A percentile compares a stretch with the other conserved stretches of the same genome.
Evolutionary conservation across 768 basidiomycete species (phyloP).

Genomic region (Lactarius pseudohatsudake): DNA sequence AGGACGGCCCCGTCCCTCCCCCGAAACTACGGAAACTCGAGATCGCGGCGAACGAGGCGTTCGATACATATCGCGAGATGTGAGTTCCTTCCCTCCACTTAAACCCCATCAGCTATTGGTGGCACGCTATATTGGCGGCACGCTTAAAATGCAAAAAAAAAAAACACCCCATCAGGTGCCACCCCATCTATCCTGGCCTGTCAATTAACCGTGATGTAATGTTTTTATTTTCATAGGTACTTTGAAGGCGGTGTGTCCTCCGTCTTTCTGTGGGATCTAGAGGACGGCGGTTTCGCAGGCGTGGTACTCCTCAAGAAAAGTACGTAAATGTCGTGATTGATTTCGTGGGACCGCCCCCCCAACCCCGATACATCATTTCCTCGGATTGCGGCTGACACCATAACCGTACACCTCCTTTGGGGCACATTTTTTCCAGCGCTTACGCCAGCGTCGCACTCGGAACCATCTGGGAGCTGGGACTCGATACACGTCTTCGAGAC

Average conservation of each 20-base stretch:
- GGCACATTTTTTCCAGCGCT: conserved; percentile 46
- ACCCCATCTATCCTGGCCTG: background rate
- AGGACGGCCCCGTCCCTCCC: conserved; percentile 86
- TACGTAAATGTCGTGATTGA: conserved; percentile 37
- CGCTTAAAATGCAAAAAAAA: background rate
- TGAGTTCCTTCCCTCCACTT: conserved; percentile 37
- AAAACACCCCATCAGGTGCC: background rate
- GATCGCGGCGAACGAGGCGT: conserved; percentile 91
- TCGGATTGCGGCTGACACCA: background rate
- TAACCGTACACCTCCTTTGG: background rate
- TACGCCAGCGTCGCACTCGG: conserved; percentile 51
- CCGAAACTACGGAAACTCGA: conserved; percentile 87
- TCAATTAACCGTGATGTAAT: conserved; percentile 11
- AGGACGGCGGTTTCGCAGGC: conserved; percentile 95
- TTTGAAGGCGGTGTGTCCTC: conserved; percentile 98
- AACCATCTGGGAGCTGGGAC: conserved; percentile 91
- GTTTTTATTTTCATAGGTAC: conserved; percentile 55
- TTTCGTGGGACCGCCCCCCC: background rate
- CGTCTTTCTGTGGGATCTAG: conserved; percentile 97
- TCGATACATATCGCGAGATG: conserved; percentile 97
- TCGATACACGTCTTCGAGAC: conserved; percentile 98
- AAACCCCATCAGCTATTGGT: background rate
- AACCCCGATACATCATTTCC: background rate
- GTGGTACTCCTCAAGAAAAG: conserved; percentile 96
- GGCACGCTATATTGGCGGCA: no score